Base-by-base conservation (phyloP, 441 rosid genomes). In the Oxalis stricta region DNA sequence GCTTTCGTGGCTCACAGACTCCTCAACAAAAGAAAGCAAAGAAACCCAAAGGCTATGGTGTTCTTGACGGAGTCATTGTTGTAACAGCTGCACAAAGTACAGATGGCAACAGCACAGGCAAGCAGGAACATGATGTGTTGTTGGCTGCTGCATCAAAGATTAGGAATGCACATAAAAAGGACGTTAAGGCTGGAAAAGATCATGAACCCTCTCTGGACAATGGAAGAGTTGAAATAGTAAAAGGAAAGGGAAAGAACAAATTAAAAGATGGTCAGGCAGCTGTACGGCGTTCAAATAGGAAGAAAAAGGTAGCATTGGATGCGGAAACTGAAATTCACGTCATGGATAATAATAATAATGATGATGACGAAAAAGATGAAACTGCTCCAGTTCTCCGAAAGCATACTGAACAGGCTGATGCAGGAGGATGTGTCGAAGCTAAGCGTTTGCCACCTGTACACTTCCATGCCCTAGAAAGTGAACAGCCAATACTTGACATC, bases 51-150 rank as follows among this genome's bases (percentile, higher is more conserved):
- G 96, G 96, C 55, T 78, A 75, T 61, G 99, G 99, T 45, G 65
- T 91, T 75, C 95, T 83, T 59, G 88, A 86, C 59, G 96, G 99
- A 59, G 73, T 64, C 60, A 76, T 72, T 66, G 84, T 84, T 11
- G 67, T 77, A 29, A 75, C 69, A 0, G 60, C 77, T 44, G 64
- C 64, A 16, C 83, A 70, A 44, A 79, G 53, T 69, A 50, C 77
- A 7, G 95, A 91, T 53, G 69, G 70, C 55, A 75, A 76, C 63
- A 79, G 85, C 61, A 58, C 68, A 52, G 60, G 76, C 70, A 91
- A 72, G 66, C 84, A 58, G 70, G 99, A 91, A 49, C 64, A 67
- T 37, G 76, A 73, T 54, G 95, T 77, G 21, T 66, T 86, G 50
- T 51, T 71, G 73, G 85, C 81, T n/a, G 91, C 84, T 41, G 95